These are phyloP conservation scores for Neurospora intermedia DNA, from an alignment of 495 filamentous ascomycete genomes.

Conservation along the genomic window DNA sequence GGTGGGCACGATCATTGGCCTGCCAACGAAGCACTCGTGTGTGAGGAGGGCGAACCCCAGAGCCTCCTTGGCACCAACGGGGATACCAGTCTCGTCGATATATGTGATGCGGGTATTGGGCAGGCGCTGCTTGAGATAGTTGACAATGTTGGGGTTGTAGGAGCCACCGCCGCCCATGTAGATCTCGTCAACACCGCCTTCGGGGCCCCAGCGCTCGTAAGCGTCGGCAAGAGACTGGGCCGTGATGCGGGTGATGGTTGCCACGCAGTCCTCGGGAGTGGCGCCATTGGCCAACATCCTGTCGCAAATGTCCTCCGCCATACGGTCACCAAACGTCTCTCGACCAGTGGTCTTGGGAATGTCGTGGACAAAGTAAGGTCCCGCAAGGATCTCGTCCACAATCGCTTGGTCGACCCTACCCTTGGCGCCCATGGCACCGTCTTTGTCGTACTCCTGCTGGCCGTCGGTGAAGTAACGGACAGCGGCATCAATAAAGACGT, in stretches of 20 bases:
- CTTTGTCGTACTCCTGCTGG: neutral
- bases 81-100: neutral
- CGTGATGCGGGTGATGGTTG: neutral
- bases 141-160: neutral
- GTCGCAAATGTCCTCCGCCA: neutral
- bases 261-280: neutral
- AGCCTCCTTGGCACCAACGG: neutral
- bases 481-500: neutral
- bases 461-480: neutral
- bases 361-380: neutral
- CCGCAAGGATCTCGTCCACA: neutral
- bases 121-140: neutral
- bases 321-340: neutral
- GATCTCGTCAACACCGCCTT: neutral
- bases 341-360: neutral
- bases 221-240: neutral
- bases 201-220: neutral
- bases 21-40: neutral
- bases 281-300: neutral
- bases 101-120: neutral
- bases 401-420: neutral
- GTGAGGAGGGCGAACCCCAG: neutral
- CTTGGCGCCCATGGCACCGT: neutral
- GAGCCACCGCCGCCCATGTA: neutral
- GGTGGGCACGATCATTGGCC: neutral